These are phyloP conservation scores for Leccinum longicurvipes DNA, from an alignment of 768 basidiomycete genomes.

Conservation along the genomic window DNA sequence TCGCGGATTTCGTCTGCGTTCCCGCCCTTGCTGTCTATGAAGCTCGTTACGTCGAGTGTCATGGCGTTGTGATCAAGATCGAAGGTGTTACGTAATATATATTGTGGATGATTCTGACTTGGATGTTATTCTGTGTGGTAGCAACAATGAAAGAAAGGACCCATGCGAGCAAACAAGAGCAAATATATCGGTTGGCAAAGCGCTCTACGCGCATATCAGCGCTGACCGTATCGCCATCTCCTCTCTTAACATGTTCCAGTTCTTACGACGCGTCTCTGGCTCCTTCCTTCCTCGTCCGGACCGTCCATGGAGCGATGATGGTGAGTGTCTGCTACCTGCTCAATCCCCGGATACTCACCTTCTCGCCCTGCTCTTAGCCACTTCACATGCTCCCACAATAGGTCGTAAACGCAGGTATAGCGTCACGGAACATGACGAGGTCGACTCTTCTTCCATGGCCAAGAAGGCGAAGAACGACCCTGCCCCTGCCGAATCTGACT, in stretches of 20 bases:
- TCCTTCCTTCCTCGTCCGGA: conserved; percentile 69
- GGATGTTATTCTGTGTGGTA: too few species aligned
- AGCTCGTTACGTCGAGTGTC: conserved; percentile 79
- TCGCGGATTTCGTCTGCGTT: conserved; percentile 87
- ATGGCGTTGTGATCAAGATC: conserved; percentile 35
- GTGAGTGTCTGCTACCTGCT: conserved; percentile 40
- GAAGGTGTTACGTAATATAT: not conserved
- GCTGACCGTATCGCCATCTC: not conserved
- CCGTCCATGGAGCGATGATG: conserved; percentile 75
- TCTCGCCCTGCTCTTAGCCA: conserved; percentile 47
- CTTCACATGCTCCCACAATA: conserved; percentile 69
- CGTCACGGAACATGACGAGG: conserved; percentile 38
- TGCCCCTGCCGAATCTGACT: conserved; percentile 17
- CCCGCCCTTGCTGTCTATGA: conserved; percentile 88
- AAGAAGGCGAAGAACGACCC: conserved; percentile 34
- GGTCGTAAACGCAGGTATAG: conserved; percentile 66
- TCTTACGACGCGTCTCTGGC: conserved; percentile 68
- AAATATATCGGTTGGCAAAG: conserved; percentile 15
- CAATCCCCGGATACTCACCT: conserved; percentile 1
- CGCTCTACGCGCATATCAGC: not conserved
- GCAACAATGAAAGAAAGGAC: not conserved
- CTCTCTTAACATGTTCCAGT: conserved; percentile 49
- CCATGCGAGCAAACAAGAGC: conserved; percentile 21
- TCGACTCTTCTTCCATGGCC: conserved; percentile 25
- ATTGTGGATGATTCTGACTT: too few species aligned